phyloP scores from a whole-genome alignment of 2,329 filamentous ascomycete genomes.

The Colletotrichum orchidophilum region DNA sequence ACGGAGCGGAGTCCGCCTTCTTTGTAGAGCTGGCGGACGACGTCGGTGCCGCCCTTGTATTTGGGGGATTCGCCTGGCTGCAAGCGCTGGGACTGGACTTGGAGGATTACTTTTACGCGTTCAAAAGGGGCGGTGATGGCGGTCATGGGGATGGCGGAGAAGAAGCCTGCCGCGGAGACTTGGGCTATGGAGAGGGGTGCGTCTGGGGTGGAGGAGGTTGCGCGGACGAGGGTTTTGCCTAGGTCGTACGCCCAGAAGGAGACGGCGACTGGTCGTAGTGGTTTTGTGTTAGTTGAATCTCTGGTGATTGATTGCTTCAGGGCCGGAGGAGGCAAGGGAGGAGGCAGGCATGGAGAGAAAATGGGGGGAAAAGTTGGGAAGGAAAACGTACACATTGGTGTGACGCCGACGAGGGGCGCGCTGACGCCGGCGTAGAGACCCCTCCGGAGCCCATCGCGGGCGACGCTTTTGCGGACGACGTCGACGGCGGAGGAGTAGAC shows the following conservation, averaged over 20 bases:
- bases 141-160: conserved; percentile 97
- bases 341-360: not conserved
- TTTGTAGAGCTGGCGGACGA: conserved; percentile 91
- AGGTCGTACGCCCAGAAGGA: conserved; percentile 91
- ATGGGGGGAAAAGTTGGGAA: not conserved
- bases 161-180: conserved; percentile 92
- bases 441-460: conserved; percentile 80
- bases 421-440: conserved; percentile 97
- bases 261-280: conserved; percentile 65
- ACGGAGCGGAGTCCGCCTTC: conserved; percentile 91
- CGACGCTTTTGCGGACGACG: conserved; percentile 88
- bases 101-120: conserved; percentile 97
- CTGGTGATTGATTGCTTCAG: too few relatives aligned
- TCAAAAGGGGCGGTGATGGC: conserved; percentile 98
- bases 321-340: too few relatives aligned
- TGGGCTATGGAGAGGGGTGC: conserved; percentile 82
- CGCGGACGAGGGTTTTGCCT: conserved; percentile 86
- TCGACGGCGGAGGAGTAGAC: conserved; percentile 92
- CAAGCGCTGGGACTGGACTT: conserved; percentile 95
- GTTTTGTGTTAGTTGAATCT: not conserved
- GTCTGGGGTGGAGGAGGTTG: conserved; percentile 70
- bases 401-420: conserved; percentile 93
- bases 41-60: conserved; percentile 87
- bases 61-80: conserved; percentile 91
- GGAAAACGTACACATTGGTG: conserved; percentile 89